phyloP scores from a whole-genome alignment of 495 filamentous ascomycete genomes.

The Neurospora tetrasperma region DNA sequence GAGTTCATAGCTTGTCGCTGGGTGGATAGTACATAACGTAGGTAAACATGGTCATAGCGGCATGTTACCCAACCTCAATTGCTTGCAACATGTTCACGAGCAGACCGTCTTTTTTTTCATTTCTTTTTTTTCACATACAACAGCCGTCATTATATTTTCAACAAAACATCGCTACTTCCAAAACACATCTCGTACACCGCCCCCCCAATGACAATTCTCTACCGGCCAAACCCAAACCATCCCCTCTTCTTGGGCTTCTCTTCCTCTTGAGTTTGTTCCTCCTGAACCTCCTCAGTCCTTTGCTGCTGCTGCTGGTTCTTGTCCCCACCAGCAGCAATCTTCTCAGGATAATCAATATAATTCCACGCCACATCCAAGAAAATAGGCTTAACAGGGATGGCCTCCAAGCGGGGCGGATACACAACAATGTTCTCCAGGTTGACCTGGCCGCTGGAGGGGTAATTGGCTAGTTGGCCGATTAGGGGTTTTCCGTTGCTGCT shows the following conservation, averaged over 20 bases:
- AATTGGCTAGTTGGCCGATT: constrained; percentile 64
- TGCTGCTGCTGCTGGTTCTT: constrained; percentile 16
- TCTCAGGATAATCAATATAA: constrained; percentile 87
- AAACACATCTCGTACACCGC: not conserved
- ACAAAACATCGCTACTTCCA: not conserved
- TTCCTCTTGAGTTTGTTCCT: constrained; percentile 31
- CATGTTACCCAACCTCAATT: not conserved
- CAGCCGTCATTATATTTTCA: not conserved
- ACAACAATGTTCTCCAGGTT: constrained; percentile 72
- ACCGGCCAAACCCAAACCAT: constrained; percentile 87
- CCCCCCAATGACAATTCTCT: constrained; percentile 4
- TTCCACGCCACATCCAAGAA: constrained; percentile 98
- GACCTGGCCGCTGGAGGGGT: constrained; percentile 47
- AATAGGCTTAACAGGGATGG: constrained; percentile 86
- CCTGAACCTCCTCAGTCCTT: constrained; percentile 30
- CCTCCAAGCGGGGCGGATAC: constrained; percentile 73
- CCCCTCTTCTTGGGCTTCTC: constrained; percentile 56
- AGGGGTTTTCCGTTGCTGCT: constrained; percentile 33
- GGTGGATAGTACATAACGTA: not conserved
- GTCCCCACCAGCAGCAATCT: constrained; percentile 5
- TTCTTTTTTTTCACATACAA: not conserved
- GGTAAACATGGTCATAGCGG: not conserved
- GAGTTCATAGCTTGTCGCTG: not conserved
- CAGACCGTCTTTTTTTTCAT: too few relatives aligned
- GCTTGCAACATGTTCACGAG: too few relatives aligned